Evolutionary conservation across 2,329 filamentous ascomycete genomes (phyloP).

Genomic region (Penicillium sumatraense): DNA sequence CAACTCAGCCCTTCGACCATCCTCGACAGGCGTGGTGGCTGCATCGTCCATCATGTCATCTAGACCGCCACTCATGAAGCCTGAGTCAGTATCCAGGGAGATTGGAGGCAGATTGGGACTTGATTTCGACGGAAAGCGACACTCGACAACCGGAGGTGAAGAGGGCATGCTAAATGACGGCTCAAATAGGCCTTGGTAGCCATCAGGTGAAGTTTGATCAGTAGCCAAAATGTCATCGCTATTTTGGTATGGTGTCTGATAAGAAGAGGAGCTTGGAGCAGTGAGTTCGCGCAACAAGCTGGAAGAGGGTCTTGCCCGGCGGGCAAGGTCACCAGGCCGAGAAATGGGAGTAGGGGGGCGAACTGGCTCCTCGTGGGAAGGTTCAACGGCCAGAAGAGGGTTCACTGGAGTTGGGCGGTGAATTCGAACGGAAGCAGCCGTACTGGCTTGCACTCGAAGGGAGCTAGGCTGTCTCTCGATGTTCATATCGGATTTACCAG

Average conservation of each 20-base stretch:
- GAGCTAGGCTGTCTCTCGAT: slow-evolving; percentile 77
- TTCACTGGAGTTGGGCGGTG: slow-evolving; percentile 71
- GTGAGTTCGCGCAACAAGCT: slow-evolving; percentile 69
- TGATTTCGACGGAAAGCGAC: slow-evolving; percentile 69
- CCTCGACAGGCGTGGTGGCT: slow-evolving; percentile 32
- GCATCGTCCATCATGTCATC: slow-evolving; percentile 72
- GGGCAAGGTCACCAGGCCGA: slow-evolving; percentile 32
- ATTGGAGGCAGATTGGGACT: slow-evolving; percentile 75
- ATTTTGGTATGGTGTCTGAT: slow-evolving; percentile 47
- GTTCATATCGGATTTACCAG: slow-evolving; percentile 67
- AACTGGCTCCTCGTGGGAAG: slow-evolving; percentile 48
- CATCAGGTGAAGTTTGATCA: slow-evolving; percentile 57
- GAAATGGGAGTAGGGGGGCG: slow-evolving; percentile 53
- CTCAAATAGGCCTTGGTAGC: slow-evolving; percentile 57
- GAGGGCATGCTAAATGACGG: slow-evolving; percentile 86
- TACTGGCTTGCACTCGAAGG: slow-evolving; percentile 86
- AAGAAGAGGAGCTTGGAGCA: slow-evolving; percentile 47
- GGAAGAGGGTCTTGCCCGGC: slow-evolving; percentile 40
- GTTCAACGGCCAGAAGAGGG: slow-evolving; percentile 37
- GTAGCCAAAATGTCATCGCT: slow-evolving; percentile 40
- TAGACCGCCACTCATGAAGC: slow-evolving; percentile 80
- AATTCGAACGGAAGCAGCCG: slow-evolving; percentile 81
- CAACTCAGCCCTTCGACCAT: slow-evolving; percentile 21
- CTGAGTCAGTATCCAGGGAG: slow-evolving; percentile 67
- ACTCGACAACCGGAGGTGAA: slow-evolving; percentile 79